These are phyloP conservation scores for Ganoderma boninense DNA, from an alignment of 1,284 basidiomycete species.

Conservation along the genomic window DNA sequence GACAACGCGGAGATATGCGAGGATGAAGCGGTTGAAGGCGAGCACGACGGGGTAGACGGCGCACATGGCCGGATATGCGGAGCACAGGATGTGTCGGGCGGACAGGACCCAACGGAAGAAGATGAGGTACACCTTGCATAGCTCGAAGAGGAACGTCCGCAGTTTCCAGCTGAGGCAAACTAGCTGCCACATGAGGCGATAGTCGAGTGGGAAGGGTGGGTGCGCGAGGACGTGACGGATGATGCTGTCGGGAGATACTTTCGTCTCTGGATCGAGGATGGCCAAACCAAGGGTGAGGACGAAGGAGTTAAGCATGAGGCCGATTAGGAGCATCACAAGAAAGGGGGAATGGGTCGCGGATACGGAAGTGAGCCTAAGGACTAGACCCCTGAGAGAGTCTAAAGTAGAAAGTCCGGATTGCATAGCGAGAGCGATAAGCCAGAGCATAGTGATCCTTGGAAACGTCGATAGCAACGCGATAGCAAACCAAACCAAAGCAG, in stretches of 20 bases:
- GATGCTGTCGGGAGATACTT: constrained; percentile 2
- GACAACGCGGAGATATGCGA: background rate
- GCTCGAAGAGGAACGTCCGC: background rate
- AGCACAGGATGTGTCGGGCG: background rate
- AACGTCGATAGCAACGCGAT: background rate
- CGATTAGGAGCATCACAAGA: background rate
- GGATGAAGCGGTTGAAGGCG: constrained; percentile 1
- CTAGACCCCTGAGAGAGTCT: background rate
- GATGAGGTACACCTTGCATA: background rate
- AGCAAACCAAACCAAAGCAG: background rate
- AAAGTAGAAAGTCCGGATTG: background rate
- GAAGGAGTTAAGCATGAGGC: constrained; percentile 1
- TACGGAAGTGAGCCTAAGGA: background rate
- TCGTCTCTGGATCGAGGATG: constrained; percentile 3
- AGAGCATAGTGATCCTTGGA: background rate
- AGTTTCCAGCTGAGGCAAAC: constrained; percentile 7
- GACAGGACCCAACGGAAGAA: background rate
- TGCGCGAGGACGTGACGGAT: background rate
- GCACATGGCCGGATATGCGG: background rate
- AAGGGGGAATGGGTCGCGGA: constrained; percentile 1
- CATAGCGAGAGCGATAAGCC: constrained; percentile 1
- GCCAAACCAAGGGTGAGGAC: background rate
- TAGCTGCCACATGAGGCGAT: constrained; percentile 9
- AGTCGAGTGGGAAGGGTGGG: constrained; percentile 1
- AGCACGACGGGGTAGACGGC: background rate